Evolutionary conservation across 371 early-diverging fungal genomes (phyloP).

Genomic region (Coemansia linderi): DNA sequence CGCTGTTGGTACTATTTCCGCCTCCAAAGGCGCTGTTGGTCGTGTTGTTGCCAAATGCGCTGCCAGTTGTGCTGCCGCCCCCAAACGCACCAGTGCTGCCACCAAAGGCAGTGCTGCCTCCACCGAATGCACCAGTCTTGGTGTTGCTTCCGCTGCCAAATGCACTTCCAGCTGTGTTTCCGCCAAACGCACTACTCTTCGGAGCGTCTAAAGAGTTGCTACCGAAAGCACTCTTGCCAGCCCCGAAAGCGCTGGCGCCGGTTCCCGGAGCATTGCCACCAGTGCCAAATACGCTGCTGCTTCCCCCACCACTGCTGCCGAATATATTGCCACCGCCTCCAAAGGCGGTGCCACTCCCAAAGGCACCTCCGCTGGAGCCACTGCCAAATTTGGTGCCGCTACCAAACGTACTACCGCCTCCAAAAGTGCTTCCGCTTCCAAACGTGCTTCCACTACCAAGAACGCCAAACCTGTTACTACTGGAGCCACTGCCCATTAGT

Average conservation of each 20-base stretch:
- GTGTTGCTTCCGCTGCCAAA: background rate
- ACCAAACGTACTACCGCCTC: constrained; percentile 9
- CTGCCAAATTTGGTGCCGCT: constrained; percentile 7
- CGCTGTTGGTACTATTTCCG: background rate
- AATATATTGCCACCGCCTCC: background rate
- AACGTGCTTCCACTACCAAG: background rate
- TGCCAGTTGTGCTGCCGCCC: background rate
- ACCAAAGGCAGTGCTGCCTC: background rate
- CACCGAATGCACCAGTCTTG: constrained; percentile 6
- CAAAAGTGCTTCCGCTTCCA: constrained; percentile 4
- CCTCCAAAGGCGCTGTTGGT: background rate
- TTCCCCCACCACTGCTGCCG: constrained; percentile 3
- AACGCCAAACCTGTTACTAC: constrained; percentile 6
- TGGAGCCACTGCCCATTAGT: constrained; percentile 14
- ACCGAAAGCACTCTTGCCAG: background rate
- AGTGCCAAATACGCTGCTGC: background rate
- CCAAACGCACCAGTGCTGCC: background rate
- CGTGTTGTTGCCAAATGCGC: background rate
- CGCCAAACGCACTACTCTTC: background rate
- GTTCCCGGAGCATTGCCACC: constrained; percentile 12
- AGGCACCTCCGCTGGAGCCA: background rate
- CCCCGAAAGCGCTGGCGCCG: background rate
- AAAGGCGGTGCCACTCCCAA: background rate
- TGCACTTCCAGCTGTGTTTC: background rate
- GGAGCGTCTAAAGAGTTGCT: background rate